Evolutionary conservation across 768 basidiomycete genomes (phyloP).

Genomic region (Suillus ampliporus): DNA sequence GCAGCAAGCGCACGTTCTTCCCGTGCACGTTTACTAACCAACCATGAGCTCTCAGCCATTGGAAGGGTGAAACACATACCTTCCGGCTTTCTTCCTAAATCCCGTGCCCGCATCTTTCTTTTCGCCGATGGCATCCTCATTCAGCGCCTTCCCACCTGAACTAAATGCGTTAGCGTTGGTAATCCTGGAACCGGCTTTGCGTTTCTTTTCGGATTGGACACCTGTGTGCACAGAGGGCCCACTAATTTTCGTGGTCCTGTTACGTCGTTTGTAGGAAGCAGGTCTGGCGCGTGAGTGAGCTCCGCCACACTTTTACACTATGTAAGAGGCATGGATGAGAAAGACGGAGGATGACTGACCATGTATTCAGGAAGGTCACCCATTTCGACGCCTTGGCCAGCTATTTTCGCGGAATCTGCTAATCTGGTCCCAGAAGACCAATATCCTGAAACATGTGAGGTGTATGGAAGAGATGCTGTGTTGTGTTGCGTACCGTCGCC

Average conservation of each 20-base stretch:
- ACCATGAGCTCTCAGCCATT: conserved; percentile 5
- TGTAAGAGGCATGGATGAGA: background rate
- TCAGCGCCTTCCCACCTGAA: conserved; percentile 60
- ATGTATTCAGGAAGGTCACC: conserved; percentile 80
- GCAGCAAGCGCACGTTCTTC: conserved; percentile 81
- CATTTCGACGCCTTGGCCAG: conserved; percentile 53
- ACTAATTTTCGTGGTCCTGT: conserved; percentile 29
- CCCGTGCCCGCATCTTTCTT: conserved; percentile 56
- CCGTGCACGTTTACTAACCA: conserved; percentile 71
- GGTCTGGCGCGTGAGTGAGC: conserved; percentile 71
- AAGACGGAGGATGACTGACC: conserved; percentile 42
- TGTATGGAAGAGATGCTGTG: background rate
- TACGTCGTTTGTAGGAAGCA: conserved; percentile 46
- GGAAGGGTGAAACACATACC: conserved; percentile 43
- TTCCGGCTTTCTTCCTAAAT: conserved; percentile 73
- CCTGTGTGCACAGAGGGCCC: conserved; percentile 62
- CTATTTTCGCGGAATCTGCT: conserved; percentile 62
- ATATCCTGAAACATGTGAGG: conserved; percentile 55
- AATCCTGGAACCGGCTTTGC: conserved; percentile 75
- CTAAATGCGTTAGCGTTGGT: conserved; percentile 64
- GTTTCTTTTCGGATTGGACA: conserved; percentile 65
- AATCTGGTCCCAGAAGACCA: conserved; percentile 83
- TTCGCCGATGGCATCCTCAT: conserved; percentile 44
- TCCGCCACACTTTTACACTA: conserved; percentile 72
- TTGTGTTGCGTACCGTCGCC: conserved; percentile 65